Conservation (phyloP, 306 rosid genomes). For the Acacia acuminata region DNA sequence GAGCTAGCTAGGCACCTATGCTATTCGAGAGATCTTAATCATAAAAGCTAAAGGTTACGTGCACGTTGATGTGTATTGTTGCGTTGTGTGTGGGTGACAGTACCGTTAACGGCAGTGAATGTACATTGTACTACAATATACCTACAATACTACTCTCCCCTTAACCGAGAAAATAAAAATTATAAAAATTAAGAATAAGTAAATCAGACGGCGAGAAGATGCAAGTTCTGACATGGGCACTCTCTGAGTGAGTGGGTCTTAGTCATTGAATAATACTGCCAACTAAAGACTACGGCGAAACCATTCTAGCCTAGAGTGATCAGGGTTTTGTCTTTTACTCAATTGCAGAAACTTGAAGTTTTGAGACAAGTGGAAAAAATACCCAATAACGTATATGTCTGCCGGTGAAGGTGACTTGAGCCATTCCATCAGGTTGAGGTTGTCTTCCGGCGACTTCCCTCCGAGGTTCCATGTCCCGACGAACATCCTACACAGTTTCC, state of each 20-base stretch:
- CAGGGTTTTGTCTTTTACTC: not conserved
- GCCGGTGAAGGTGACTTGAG: constrained; percentile 62
- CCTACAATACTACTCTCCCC: not conserved
- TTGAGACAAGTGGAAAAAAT: not conserved
- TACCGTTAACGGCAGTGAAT: not conserved
- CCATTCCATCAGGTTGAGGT: constrained; percentile 72
- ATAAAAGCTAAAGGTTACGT: not conserved
- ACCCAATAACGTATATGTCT: constrained; percentile 85
- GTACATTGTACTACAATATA: not conserved
- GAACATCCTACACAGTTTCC: constrained; percentile 52
- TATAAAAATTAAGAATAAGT: not conserved
- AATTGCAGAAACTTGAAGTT: not conserved
- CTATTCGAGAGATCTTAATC: not conserved
- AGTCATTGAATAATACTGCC: not conserved
- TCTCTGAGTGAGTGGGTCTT: not conserved
- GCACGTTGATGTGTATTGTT: not conserved
- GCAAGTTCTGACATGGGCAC: not conserved
- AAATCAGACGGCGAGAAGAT: not conserved
- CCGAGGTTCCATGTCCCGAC: constrained; percentile 99
- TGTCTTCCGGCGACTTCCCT: constrained; percentile 76
- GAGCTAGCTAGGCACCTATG: not conserved
- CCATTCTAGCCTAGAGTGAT: not conserved
- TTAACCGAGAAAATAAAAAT: not conserved
- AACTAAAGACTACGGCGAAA: not conserved
- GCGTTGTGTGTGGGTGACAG: not conserved